Conservation (phyloP, 2,329 filamentous ascomycete species). For the Pseudocercospora pini-densiflorae region DNA sequence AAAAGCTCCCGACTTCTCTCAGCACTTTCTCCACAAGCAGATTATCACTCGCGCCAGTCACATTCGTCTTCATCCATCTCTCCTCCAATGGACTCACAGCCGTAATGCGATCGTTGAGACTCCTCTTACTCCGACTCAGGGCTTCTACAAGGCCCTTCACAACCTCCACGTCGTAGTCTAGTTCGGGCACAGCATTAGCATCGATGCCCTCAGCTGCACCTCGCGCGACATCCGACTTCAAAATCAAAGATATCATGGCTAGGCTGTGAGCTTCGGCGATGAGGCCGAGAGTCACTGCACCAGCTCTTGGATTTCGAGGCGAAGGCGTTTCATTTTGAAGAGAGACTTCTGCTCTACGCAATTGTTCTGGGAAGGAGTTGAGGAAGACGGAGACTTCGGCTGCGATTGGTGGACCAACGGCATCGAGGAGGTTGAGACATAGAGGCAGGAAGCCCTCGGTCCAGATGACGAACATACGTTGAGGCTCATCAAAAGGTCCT, state of each 20-base stretch:
- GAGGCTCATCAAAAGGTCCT: conserved; percentile 76
- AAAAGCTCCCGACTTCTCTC: conserved; percentile 64
- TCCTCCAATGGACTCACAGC: conserved; percentile 74
- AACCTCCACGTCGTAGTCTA: conserved; percentile 74
- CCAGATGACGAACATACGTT: conserved; percentile 88
- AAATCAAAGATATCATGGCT: conserved; percentile 73
- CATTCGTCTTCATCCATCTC: conserved; percentile 58
- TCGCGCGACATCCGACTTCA: conserved; percentile 66
- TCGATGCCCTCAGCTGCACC: conserved; percentile 67
- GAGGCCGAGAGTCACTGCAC: conserved; percentile 72
- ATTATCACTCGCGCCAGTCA: conserved; percentile 51
- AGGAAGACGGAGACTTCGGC: conserved; percentile 85
- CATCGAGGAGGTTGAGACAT: conserved; percentile 82
- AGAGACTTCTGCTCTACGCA: conserved; percentile 71
- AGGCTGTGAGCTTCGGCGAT: conserved; percentile 80
- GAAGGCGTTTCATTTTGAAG: conserved; percentile 64
- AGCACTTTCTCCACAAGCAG: conserved; percentile 77
- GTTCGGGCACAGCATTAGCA: conserved; percentile 66
- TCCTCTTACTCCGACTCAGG: conserved; percentile 66
- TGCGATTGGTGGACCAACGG: conserved; percentile 79
- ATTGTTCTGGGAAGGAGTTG: conserved; percentile 82
- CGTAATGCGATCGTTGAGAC: conserved; percentile 73
- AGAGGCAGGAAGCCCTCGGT: conserved; percentile 84
- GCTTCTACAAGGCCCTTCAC: conserved; percentile 84
- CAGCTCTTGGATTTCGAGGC: conserved; percentile 49